Evolutionary conservation across 371 early-diverging fungal species (phyloP), one percentile per base, ranked within the genome.

Genomic region (Syncephalastrum sp.): DNA sequence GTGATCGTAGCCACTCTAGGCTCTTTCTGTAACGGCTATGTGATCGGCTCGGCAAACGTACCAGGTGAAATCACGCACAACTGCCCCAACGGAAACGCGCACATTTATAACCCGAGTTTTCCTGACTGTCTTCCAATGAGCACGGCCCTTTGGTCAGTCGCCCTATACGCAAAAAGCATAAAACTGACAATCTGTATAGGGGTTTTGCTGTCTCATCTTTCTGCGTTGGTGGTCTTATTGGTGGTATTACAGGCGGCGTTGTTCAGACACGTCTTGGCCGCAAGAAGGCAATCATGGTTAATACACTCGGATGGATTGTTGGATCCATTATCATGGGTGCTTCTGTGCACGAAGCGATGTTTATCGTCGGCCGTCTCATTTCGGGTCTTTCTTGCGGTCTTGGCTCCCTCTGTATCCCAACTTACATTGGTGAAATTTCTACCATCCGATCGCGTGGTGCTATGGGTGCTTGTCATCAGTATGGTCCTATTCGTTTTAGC

Each of bases 381-480:
- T 42, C 51, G 17, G 70, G 70, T 42, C 48, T 69, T 46, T 92
- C 83, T 3, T 82, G 89, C 16, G 95, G 95, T 14, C 67, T 88
- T 3, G 83, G 87, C 14, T 85, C 90, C 42, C 84, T 85, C 23
- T 82, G 82, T n/a, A 83, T 89, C 2, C 89, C 95, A 0, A 81
- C 85, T 2, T 95, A 94, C 59, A 79, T 94, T 27, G 83, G 84
- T 6, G 90, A 92, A 56, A 82, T 93, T 43, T 70, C 92, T 7
- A 89, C 93, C 0, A 75, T 81, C 2, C 69, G 74, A 7, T 69
- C 72, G 10, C 79, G 92, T 54, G 94, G 92, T 10, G 72, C 79
- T 5, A 68, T 89, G 59, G 79, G 84, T 33, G 77, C 88, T 29
- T 80, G 83, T 54, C 83, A 93, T 65, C 92, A 92, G 75, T 66